Evolutionary conservation across 2,329 filamentous ascomycete genomes (phyloP), one percentile per base, ranked within the genome.

Genomic region (Phyllosticta citribraziliensis): DNA sequence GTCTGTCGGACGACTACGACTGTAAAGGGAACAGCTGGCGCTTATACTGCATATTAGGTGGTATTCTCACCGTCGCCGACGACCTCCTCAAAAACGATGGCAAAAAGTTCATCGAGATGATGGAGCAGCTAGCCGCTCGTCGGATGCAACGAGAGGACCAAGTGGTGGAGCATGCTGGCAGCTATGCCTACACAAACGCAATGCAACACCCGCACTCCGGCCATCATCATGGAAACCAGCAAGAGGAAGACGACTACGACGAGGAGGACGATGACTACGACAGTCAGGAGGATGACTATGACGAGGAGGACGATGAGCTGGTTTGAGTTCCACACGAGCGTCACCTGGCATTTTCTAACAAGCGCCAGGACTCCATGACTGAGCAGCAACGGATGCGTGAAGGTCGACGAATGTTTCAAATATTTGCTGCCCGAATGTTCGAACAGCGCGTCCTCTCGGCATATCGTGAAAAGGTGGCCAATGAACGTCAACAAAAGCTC

Each of bases 21-120:
- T 47, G 40, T 47, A 47, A 47, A 47, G 40, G 40, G 40, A 47
- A 47, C 40, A 47, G 40, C 17, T 47, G 40, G 40, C 40, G 40
- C 40, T 47, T 47, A 47, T 47, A 47, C 40, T 47, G 40, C 40
- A 47, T 70, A 75, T 75, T 83, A 91, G 92, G 94, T 80, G 95
- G 94, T 73, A 97, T 99, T 76, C 86, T 99, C 73, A 99, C 94
- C 67, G 94, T 99, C 71, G 94, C 94, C 74, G 94, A 99, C 80
- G 94, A 99, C 77, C 82, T 99, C 66, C 84, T 99, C 65, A 97
- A 97, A 76, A 99, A 99, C 76, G 94, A 99, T 75, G 94, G 94
- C 70, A 96, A 96, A 76, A 96, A 96, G 72, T 99, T 99, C 78
- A 99, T 99, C 76, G 94, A 99, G 74, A 99, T 99, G 94, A 99